A percentile compares a stretch with the other conserved stretches of the same genome.
Evolutionary conservation across 2,329 filamentous ascomycete genomes (phyloP).

Genomic region (Pseudogymnoascus verrucosus): DNA sequence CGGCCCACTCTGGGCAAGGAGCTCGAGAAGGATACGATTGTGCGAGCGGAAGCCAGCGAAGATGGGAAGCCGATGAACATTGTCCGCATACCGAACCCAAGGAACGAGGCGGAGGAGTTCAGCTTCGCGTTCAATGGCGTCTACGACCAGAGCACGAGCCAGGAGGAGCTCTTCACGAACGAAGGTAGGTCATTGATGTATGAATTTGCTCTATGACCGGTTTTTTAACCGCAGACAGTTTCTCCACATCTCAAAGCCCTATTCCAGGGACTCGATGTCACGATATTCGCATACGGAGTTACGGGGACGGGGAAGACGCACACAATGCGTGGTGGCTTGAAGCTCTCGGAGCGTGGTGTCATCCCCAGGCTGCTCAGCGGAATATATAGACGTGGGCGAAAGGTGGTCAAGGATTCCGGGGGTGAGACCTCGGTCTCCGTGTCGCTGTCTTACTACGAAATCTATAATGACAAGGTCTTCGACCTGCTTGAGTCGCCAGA

Average conservation of each 20-base stretch:
- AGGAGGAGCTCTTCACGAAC: constrained; percentile 80
- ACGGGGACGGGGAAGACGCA: constrained; percentile 93
- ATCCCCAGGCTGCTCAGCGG: constrained; percentile 79
- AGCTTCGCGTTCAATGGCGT: constrained; percentile 93
- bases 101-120: constrained; percentile 84
- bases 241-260: constrained; percentile 84
- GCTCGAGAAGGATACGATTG: constrained; percentile 79
- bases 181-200: constrained; percentile 55
- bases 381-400: constrained; percentile 78
- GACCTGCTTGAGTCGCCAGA: constrained; percentile 84
- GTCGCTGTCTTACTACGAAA: constrained; percentile 85
- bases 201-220: background rate
- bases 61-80: constrained; percentile 55
- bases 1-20: constrained; percentile 82
- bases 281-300: constrained; percentile 86
- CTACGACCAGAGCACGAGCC: constrained; percentile 70
- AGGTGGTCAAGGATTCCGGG: constrained; percentile 70
- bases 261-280: constrained; percentile 81
- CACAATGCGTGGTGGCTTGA: constrained; percentile 88
- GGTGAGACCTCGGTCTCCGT: constrained; percentile 66
- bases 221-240: constrained; percentile 45
- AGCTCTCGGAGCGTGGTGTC: constrained; percentile 75
- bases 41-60: constrained; percentile 57
- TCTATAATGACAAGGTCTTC: constrained; percentile 93
- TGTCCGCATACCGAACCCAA: constrained; percentile 86